Percentiles rank a stretch among this genome's conserved stretches.
These are phyloP conservation scores for Collybiopsis confluens DNA, from an alignment of 768 basidiomycete species.

Conservation along the genomic window DNA sequence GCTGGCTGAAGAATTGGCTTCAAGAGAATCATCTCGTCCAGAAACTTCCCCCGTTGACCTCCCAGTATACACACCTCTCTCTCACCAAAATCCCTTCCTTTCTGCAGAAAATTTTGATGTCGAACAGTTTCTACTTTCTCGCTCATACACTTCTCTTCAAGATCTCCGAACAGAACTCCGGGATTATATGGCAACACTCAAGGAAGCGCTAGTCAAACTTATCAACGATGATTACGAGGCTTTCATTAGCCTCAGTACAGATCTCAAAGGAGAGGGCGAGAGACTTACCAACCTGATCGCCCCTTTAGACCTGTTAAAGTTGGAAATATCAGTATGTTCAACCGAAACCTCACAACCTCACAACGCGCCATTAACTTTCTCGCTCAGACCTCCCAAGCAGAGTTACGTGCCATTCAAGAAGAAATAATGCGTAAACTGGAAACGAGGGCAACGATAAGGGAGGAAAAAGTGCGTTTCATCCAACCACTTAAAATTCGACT, in stretches of 20 bases:
- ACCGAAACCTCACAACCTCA: too few species aligned
- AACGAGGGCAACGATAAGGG: slow-evolving; percentile 70
- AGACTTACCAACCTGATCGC: slow-evolving; percentile 62
- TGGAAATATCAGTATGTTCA: slow-evolving; percentile 50
- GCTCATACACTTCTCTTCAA: slow-evolving; percentile 78
- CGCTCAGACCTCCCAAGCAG: slow-evolving; percentile 53
- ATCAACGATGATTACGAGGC: slow-evolving; percentile 99
- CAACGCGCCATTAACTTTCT: slow-evolving; percentile 8
- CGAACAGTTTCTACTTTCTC: slow-evolving; percentile 84
- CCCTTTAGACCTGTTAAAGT: slow-evolving; percentile 62
- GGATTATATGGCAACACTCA: slow-evolving; percentile 76
- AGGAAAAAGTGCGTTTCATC: slow-evolving; percentile 65
- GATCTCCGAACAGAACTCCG: slow-evolving; percentile 86
- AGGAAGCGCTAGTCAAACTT: slow-evolving; percentile 91
- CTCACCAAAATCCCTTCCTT: slow-evolving; percentile 75
- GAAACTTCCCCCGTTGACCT: slow-evolving; percentile 37
- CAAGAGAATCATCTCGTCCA: slow-evolving; percentile 38
- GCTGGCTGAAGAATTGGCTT: slow-evolving; percentile 67
- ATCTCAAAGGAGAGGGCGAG: slow-evolving; percentile 79
- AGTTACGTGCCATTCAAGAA: slow-evolving; percentile 63
- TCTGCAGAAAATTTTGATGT: slow-evolving; percentile 68
- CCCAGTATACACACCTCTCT: slow-evolving; percentile 66
- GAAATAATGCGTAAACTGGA: slow-evolving; percentile 76
- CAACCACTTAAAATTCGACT: neutral
- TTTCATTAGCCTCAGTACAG: slow-evolving; percentile 93